Conservation (phyloP, 2,329 filamentous ascomycete species). For the Sporothrix protearum region DNA sequence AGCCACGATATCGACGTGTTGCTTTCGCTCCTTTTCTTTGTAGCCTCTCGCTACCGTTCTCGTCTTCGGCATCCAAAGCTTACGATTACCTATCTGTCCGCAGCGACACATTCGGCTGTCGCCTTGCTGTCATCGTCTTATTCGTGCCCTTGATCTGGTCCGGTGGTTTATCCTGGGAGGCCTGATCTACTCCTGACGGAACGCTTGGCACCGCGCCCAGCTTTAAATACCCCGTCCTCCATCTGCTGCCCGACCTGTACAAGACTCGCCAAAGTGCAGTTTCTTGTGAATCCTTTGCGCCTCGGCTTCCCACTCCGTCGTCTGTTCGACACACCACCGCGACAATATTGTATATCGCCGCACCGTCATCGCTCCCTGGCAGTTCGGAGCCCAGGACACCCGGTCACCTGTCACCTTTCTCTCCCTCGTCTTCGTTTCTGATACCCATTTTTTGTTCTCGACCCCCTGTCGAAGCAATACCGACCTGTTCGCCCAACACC, state of each 20-base stretch:
- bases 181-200: not conserved
- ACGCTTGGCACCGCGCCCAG: not conserved
- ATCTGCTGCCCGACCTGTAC: not conserved
- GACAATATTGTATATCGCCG: not conserved
- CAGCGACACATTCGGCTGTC: not conserved
- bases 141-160: not conserved
- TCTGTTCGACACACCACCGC: not conserved
- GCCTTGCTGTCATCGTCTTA: not conserved
- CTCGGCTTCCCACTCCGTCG: not conserved
- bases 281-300: not conserved
- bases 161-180: not conserved
- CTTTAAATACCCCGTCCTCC: conserved; percentile 11
- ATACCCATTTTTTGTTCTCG: not conserved
- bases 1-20: conserved; percentile 10
- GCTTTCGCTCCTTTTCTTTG: not conserved
- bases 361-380: conserved; percentile 10
- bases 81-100: not conserved
- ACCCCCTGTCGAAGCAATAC: not conserved
- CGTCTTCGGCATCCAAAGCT: not conserved
- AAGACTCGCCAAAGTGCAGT: not conserved
- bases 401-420: not conserved
- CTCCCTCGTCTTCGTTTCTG: not conserved
- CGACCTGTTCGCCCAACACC: not conserved
- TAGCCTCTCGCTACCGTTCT: not conserved
- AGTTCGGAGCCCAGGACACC: not conserved